Base-by-base conservation (phyloP, 139 green algal genomes). In the Mychonastes homosphaera region DNA sequence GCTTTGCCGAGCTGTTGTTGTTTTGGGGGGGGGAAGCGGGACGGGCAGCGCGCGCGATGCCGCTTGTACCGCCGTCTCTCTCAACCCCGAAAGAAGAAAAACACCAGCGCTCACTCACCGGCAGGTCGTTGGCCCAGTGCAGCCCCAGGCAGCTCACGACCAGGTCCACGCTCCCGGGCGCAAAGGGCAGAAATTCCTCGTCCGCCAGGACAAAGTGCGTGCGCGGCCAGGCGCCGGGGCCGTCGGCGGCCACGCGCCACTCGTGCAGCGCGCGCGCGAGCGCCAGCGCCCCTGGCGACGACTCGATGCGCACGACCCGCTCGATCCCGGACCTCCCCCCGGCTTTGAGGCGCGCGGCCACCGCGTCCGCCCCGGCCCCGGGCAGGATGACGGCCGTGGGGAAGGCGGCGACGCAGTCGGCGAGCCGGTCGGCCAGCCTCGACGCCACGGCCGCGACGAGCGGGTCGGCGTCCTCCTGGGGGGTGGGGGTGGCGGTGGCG, bases 61-160 rank as follows among this genome's bases (percentile, higher is more conserved):
- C n/a, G n/a, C n/a, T n/a, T n/a, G n/a, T n/a, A n/a, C n/a, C n/a
- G n/a, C n/a, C n/a, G n/a, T n/a, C n/a, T n/a, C n/a, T 9, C 9
- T 18, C 41, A n/a, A 5, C 8, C 19, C 10, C 19, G 19, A 13
- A n/a, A 8, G 24, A 48, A 48, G 19, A 48, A 9, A 48, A 8
- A 48, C 23, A 48, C 6, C 23, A 2, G 28, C 12, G n/a, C 19
- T n/a, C n/a, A n/a, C 75, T 53, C 46, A 82, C 72, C 59, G 83
- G 82, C 28, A 91, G 64, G 36, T 91, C 79, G 54, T 91, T 91
- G 40, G 74, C 75, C 83, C 83, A 91, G 58, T 91, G 83, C 13
- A 91, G 65, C 0, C 79, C 82, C 27, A 90, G 27, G 44, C 60
- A 76, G 63, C 71, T 82, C 50, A 91, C 59, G 23, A 87, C 70